These are phyloP conservation scores for Aspergillus biplanus DNA, from an alignment of 495 filamentous ascomycete species.

Conservation along the genomic window DNA sequence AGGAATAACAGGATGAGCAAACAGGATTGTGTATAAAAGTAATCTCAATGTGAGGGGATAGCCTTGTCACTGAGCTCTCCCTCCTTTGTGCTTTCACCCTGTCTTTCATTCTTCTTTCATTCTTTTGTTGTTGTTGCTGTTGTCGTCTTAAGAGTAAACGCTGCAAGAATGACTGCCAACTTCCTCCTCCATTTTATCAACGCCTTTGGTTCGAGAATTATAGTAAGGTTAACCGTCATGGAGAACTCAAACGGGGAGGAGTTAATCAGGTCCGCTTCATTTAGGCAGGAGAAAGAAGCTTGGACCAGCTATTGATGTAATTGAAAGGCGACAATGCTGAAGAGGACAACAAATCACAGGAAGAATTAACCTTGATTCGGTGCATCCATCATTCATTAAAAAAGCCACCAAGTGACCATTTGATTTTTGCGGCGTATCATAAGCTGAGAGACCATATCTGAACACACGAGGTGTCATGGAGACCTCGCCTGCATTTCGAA, in stretches of 20 bases:
- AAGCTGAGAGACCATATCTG: conserved; percentile 17
- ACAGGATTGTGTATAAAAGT: conserved; percentile 25
- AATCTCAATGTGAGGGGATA: conserved; percentile 9
- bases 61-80: conserved; percentile 1
- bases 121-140: background rate
- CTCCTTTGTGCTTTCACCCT: background rate
- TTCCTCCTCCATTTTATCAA: too few relatives aligned
- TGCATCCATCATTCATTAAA: conserved; percentile 19
- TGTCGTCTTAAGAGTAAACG: too few relatives aligned
- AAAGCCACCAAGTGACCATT: conserved; percentile 16
- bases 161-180: too few relatives aligned
- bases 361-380: conserved; percentile 3
- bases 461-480: conserved; percentile 24
- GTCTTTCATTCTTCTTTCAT: background rate
- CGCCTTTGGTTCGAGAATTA: background rate
- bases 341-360: conserved; percentile 27
- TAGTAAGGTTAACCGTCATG: conserved; percentile 8
- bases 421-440: conserved; percentile 16
- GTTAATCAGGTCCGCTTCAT: conserved; percentile 33
- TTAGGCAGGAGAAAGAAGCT: conserved; percentile 36
- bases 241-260: conserved; percentile 13
- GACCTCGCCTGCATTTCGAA: conserved; percentile 36
- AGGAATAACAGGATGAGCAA: too few relatives aligned
- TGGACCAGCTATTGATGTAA: conserved; percentile 37
- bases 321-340: conserved; percentile 23